Percentiles rank a stretch among this genome's conserved stretches.
Evolutionary conservation across 352 stramenopile species (phyloP).

Genomic region (Phytopythium chamaehyphon): DNA sequence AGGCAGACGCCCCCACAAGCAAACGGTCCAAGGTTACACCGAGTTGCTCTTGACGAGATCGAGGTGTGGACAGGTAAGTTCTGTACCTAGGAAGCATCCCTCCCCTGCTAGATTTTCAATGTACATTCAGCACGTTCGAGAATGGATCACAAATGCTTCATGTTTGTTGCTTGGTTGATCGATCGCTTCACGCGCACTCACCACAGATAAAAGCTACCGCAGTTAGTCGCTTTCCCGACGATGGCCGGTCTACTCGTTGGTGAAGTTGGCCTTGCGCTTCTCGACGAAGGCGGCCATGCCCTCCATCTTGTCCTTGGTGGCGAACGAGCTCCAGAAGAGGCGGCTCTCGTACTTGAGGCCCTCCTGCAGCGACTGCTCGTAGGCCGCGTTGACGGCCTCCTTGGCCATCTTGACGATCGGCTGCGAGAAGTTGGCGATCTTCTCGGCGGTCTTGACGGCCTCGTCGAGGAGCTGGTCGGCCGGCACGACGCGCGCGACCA

Average conservation of each 20-base stretch:
- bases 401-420: constrained; percentile 96
- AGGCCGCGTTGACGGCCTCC: constrained; percentile 92
- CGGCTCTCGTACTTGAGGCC: constrained; percentile 96
- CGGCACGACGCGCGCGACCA: constrained; percentile 93
- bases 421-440: constrained; percentile 95
- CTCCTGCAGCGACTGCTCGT: constrained; percentile 93
- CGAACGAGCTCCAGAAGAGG: constrained; percentile 98
- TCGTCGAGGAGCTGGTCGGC: constrained; percentile 92
- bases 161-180: too few species aligned
- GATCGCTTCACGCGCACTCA: too few species aligned
- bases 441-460: constrained; percentile 94
- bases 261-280: constrained; percentile 96
- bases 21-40: constrained; percentile 8
- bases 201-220: too few species aligned
- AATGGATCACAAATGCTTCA: too few species aligned
- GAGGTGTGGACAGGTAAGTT: constrained; percentile 1
- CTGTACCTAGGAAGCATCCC: neutral
- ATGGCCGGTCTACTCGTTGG: constrained; percentile 76
- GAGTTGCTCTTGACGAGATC: constrained; percentile 1
- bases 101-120: neutral
- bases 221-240: too few species aligned
- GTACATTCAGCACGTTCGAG: too few species aligned
- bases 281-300: constrained; percentile 98
- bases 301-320: constrained; percentile 92
- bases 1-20: constrained; percentile 1